These are phyloP conservation scores for Amanita pallidorosea DNA, from an alignment of 768 basidiomycete genomes.

Conservation along the genomic window DNA sequence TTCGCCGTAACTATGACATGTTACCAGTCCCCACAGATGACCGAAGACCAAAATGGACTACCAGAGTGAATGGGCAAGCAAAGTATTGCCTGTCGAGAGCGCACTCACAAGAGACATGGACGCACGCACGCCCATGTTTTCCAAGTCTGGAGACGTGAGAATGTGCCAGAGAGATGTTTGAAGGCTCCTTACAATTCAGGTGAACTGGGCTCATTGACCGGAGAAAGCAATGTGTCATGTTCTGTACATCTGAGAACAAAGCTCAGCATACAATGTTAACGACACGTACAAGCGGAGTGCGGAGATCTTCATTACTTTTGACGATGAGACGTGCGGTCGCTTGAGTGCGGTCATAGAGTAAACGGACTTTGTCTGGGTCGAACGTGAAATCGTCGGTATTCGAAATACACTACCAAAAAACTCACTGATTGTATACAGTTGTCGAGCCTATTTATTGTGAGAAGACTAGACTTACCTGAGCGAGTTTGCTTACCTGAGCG, in stretches of 20 bases:
- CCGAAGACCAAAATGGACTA: constrained; percentile 76
- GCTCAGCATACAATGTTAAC: neutral
- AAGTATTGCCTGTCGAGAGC: neutral
- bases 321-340: constrained; percentile 66
- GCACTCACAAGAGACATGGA: constrained; percentile 73
- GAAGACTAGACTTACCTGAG: neutral
- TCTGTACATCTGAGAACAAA: constrained; percentile 22
- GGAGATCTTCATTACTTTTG: constrained; percentile 49
- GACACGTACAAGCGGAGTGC: constrained; percentile 45
- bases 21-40: constrained; percentile 69
- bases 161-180: neutral
- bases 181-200: constrained; percentile 47
- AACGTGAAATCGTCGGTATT: neutral
- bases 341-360: constrained; percentile 66
- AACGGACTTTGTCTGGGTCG: constrained; percentile 55
- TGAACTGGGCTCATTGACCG: constrained; percentile 88
- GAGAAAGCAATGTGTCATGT: constrained; percentile 79
- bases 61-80: constrained; percentile 1
- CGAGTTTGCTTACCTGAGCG: constrained; percentile 36
- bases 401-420: neutral
- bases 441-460: constrained; percentile 37
- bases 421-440: constrained; percentile 58
- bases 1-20: constrained; percentile 67
- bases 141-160: constrained; percentile 37
- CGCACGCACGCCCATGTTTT: constrained; percentile 74